phyloP scores from a whole-genome alignment of 2,329 filamentous ascomycete species.

The Curvularia sp. region DNA sequence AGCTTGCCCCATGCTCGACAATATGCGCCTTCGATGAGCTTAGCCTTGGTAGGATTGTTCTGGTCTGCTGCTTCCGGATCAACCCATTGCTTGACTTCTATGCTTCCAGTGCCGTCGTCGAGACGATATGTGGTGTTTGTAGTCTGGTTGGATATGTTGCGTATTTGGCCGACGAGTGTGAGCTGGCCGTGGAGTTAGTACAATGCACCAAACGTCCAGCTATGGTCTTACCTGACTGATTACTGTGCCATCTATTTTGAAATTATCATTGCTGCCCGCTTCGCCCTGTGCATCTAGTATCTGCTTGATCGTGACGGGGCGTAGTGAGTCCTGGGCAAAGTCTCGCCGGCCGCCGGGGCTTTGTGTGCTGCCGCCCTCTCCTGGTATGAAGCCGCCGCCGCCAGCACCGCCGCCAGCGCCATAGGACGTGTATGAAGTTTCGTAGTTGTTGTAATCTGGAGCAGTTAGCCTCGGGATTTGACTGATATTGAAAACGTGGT shows the following conservation, averaged over 20 bases:
- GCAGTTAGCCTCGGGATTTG: slow-evolving; percentile 18
- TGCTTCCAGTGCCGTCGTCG: slow-evolving; percentile 90
- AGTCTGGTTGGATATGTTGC: slow-evolving; percentile 81
- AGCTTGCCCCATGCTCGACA: slow-evolving; percentile 86
- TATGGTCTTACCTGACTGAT: slow-evolving; percentile 63
- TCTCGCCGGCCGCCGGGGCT: slow-evolving; percentile 52
- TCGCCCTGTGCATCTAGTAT: slow-evolving; percentile 74
- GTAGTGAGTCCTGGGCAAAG: slow-evolving; percentile 82
- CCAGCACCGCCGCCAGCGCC: slow-evolving; percentile 61
- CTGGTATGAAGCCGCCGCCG: slow-evolving; percentile 67
- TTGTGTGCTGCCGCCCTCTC: slow-evolving; percentile 57
- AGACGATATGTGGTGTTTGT: slow-evolving; percentile 93
- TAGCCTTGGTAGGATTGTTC: slow-evolving; percentile 56
- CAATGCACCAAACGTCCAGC: neutral
- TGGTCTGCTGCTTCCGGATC: slow-evolving; percentile 64
- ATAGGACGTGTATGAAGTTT: slow-evolving; percentile 63
- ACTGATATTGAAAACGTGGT: neutral
- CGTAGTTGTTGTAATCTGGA: slow-evolving; percentile 49
- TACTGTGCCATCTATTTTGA: slow-evolving; percentile 80
- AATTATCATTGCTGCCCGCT: slow-evolving; percentile 66
- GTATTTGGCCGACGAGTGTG: slow-evolving; percentile 89
- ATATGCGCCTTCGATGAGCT: slow-evolving; percentile 76
- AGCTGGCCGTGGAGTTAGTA: slow-evolving; percentile 59
- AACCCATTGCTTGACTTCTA: slow-evolving; percentile 91
- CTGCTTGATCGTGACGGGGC: slow-evolving; percentile 95